Percentiles rank a stretch among this genome's conserved stretches.
These are phyloP conservation scores for Candida sp. DNA, from an alignment of 1,139 yeast genomes.

Conservation along the genomic window DNA sequence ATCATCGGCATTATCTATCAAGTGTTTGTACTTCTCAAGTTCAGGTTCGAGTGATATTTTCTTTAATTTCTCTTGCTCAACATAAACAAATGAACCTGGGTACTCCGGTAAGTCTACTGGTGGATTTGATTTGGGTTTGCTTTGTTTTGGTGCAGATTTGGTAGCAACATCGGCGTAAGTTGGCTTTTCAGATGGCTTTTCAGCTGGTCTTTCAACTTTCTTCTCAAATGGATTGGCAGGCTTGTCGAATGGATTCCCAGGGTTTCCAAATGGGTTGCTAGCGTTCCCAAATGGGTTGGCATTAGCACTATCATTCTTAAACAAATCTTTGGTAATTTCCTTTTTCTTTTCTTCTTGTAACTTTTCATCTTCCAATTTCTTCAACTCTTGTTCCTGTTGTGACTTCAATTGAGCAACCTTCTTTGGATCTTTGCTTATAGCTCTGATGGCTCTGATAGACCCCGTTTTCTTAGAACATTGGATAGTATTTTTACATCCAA, in stretches of 20 bases:
- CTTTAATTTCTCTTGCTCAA: conserved; percentile 61
- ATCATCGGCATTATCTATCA: conserved; percentile 46
- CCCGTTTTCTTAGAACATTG: conserved; percentile 69
- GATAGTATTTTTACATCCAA: conserved; percentile 60
- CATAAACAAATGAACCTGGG: conserved; percentile 65
- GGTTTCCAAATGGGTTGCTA: conserved; percentile 32
- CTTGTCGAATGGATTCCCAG: conserved; percentile 13
- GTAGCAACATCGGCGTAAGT: conserved; percentile 25
- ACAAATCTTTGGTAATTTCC: conserved; percentile 43
- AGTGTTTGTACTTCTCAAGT: conserved; percentile 42
- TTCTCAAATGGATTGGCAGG: conserved; percentile 7
- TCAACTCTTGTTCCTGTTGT: conserved; percentile 32
- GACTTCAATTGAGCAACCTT: conserved; percentile 37
- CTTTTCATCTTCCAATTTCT: conserved; percentile 37
- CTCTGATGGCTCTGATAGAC: conserved; percentile 70
- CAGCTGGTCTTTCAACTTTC: neutral
- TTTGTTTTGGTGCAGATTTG: conserved; percentile 12
- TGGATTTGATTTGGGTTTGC: conserved; percentile 4
- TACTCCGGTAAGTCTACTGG: conserved; percentile 40
- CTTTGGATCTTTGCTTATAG: conserved; percentile 58
- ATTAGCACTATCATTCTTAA: conserved; percentile 18
- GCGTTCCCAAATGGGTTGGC: conserved; percentile 27
- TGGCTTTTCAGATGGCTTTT: conserved; percentile 5
- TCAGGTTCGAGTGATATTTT: conserved; percentile 33
- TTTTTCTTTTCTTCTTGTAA: conserved; percentile 39